Conservation (phyloP, 108 stramenopile species). For the Schizochytrium sp. region DNA sequence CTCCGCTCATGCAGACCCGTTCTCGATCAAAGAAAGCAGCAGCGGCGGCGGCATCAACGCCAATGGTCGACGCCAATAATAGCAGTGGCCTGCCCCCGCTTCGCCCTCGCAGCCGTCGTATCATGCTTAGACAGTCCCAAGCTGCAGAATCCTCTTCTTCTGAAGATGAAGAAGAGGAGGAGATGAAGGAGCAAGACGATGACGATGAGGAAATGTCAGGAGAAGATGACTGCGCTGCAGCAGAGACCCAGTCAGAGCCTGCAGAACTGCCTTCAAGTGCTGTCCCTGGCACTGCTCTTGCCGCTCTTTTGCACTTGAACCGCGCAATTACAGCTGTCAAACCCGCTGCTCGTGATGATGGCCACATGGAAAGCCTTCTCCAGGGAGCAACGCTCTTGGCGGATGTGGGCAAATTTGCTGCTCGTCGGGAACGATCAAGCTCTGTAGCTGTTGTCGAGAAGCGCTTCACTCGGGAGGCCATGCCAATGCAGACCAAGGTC, state of each 20-base stretch:
- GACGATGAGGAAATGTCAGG: neutral
- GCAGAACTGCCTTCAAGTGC: neutral
- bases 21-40: neutral
- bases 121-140: neutral
- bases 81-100: neutral
- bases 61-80: neutral
- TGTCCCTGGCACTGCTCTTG: neutral
- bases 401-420: neutral
- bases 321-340: neutral
- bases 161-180: neutral
- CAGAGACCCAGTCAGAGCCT: slow-evolving; percentile 28
- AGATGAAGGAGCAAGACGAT: slow-evolving; percentile 6
- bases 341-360: neutral
- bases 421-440: slow-evolving; percentile 1
- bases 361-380: slow-evolving; percentile 8
- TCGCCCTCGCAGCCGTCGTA: slow-evolving; percentile 26
- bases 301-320: slow-evolving; percentile 7
- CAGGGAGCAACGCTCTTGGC: neutral
- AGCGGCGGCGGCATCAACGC: neutral
- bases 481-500: slow-evolving; percentile 73
- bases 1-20: no score
- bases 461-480: slow-evolving; percentile 55
- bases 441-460: slow-evolving; percentile 41
- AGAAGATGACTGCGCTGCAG: neutral
- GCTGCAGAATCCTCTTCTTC: neutral